phyloP scores from a whole-genome alignment of 108 stramenopile species.

The Cyclotella baltica region DNA sequence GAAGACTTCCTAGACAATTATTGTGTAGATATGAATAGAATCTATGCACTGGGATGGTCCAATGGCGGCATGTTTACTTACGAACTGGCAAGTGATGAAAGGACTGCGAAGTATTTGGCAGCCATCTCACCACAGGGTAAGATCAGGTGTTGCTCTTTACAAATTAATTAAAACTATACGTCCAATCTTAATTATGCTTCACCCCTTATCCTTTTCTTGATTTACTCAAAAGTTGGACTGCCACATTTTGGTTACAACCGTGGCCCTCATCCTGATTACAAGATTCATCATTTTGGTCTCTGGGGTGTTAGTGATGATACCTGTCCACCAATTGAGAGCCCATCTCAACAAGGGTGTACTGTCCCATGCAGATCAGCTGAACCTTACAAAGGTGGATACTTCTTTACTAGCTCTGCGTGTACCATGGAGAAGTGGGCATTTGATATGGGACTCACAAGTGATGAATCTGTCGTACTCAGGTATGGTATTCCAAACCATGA shows the following conservation, averaged over 20 bases:
- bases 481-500: constrained; percentile 1
- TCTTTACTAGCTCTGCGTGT: constrained; percentile 9
- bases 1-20: background rate
- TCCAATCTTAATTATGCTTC: background rate
- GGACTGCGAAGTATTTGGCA: constrained; percentile 1
- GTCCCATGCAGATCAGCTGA: constrained; percentile 11
- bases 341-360: constrained; percentile 4
- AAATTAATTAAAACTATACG: background rate
- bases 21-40: constrained; percentile 28
- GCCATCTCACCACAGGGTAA: constrained; percentile 10
- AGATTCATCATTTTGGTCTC: constrained; percentile 2
- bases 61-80: constrained; percentile 31
- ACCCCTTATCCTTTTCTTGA: background rate
- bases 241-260: constrained; percentile 14
- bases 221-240: constrained; percentile 5
- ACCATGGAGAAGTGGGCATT: constrained; percentile 10
- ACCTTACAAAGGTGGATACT: background rate
- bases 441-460: background rate
- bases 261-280: constrained; percentile 6
- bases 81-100: constrained; percentile 13
- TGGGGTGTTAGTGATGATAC: constrained; percentile 9
- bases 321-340: constrained; percentile 6
- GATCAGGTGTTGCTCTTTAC: background rate
- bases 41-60: constrained; percentile 20
- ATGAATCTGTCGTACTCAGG: background rate